Evolutionary conservation across 2,329 filamentous ascomycete genomes (phyloP).

Genomic region (Exophiala sp.): DNA sequence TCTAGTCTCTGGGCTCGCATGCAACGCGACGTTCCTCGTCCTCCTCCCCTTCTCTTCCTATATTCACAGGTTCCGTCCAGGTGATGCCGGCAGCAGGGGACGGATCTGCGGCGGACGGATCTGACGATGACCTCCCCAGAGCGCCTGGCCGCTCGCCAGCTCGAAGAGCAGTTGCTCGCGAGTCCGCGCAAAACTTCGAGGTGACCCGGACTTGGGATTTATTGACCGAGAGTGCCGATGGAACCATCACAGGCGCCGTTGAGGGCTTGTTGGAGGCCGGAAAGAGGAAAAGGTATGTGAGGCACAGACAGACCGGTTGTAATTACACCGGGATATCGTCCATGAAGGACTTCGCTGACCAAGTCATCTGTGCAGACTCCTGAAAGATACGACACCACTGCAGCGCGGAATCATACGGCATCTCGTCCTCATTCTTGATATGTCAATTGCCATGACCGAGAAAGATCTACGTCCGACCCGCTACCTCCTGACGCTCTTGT

Average conservation of each 20-base stretch:
- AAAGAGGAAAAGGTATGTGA: slow-evolving; percentile 62
- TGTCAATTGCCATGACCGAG: slow-evolving; percentile 88
- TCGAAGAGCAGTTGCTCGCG: slow-evolving; percentile 25
- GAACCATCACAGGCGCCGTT: slow-evolving; percentile 64
- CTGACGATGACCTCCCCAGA: slow-evolving; percentile 40
- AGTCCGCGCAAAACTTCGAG: slow-evolving; percentile 43
- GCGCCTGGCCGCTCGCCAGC: slow-evolving; percentile 17
- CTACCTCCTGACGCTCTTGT: slow-evolving; percentile 73
- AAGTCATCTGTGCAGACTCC: slow-evolving; percentile 52
- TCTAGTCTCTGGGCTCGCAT: neutral
- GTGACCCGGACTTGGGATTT: slow-evolving; percentile 56
- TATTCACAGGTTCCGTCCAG: slow-evolving; percentile 1
- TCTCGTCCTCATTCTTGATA: slow-evolving; percentile 80
- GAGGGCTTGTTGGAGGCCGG: slow-evolving; percentile 72
- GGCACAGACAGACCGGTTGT: neutral
- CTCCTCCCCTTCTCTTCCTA: slow-evolving; percentile 1
- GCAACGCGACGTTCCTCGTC: slow-evolving; percentile 11
- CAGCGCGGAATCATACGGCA: slow-evolving; percentile 98
- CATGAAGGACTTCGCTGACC: slow-evolving; percentile 6
- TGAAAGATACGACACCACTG: slow-evolving; percentile 89
- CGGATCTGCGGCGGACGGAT: slow-evolving; percentile 36
- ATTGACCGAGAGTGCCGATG: slow-evolving; percentile 72
- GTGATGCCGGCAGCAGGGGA: slow-evolving; percentile 44
- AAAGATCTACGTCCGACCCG: slow-evolving; percentile 89
- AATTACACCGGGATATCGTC: neutral